These are phyloP conservation scores for Aspergillus carbonarius DNA, from an alignment of 2,329 filamentous ascomycete species.

Conservation along the genomic window DNA sequence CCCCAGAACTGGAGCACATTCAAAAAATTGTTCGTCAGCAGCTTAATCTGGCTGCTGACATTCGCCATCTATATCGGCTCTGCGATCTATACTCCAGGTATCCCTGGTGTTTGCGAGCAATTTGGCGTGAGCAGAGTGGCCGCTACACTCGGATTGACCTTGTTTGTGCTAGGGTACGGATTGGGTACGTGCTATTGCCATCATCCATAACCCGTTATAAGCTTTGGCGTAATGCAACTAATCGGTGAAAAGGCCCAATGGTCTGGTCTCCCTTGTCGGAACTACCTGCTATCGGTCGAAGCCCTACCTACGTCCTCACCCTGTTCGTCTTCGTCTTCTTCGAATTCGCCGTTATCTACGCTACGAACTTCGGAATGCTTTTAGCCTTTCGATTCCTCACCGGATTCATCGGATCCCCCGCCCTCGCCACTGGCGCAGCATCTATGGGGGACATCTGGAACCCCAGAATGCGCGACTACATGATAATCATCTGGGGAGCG, in stretches of 20 bases:
- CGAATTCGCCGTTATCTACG: conserved; percentile 49
- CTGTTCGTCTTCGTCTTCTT: conserved; percentile 52
- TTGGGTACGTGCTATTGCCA: conserved; percentile 21
- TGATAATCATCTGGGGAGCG: conserved; percentile 59
- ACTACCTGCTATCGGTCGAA: conserved; percentile 52
- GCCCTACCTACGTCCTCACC: conserved; percentile 50
- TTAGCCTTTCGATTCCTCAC: conserved; percentile 54
- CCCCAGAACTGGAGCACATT: conserved; percentile 48
- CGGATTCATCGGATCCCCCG: conserved; percentile 51
- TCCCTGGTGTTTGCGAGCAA: conserved; percentile 37
- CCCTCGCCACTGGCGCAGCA: conserved; percentile 48
- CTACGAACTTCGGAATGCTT: conserved; percentile 53
- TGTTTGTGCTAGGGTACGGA: conserved; percentile 52
- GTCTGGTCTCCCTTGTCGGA: conserved; percentile 48
- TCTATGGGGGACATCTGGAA: conserved; percentile 46
- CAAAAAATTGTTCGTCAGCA: conserved; percentile 48
- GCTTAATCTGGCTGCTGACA: conserved; percentile 48
- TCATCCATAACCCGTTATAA: background rate
- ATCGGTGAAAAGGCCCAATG: conserved; percentile 41
- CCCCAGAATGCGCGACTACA: conserved; percentile 51
- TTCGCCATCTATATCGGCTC: conserved; percentile 54
- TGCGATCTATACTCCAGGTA: conserved; percentile 52
- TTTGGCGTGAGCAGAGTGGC: conserved; percentile 50
- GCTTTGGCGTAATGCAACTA: background rate
- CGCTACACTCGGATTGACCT: conserved; percentile 50